Conservation (phyloP, 2,329 filamentous ascomycete species). For the Aureobasidium sp. region DNA sequence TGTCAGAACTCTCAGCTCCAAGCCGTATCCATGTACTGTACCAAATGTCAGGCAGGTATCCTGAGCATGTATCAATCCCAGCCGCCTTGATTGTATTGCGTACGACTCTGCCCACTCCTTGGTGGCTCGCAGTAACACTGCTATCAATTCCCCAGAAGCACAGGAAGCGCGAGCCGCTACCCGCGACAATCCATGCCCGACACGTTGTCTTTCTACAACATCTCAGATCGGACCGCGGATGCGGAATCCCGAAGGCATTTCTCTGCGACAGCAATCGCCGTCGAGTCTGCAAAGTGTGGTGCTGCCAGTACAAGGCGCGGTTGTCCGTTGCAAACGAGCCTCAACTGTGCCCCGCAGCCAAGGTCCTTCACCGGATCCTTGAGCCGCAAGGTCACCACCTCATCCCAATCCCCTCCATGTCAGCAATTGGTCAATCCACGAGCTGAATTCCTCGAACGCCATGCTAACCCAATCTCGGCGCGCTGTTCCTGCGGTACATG, state of each 20-base stretch:
- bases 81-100: neutral
- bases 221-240: slow-evolving; percentile 3
- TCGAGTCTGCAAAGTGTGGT: neutral
- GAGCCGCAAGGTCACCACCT: slow-evolving; percentile 3
- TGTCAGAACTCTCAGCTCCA: neutral
- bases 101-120: neutral
- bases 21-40: neutral
- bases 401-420: neutral
- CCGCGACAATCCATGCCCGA: slow-evolving; percentile 1
- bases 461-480: neutral
- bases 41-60: slow-evolving; percentile 1
- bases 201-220: neutral
- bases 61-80: neutral
- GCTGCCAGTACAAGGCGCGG: slow-evolving; percentile 11
- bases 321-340: neutral
- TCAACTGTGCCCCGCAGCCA: slow-evolving; percentile 6
- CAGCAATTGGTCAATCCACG: slow-evolving; percentile 11
- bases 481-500: neutral
- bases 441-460: neutral
- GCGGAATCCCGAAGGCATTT: neutral
- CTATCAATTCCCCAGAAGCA: neutral
- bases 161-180: neutral
- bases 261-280: neutral
- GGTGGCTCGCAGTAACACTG: neutral
- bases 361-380: neutral